Conservation (phyloP, 371 early-diverging fungal species). For the Mortierella sp. region DNA sequence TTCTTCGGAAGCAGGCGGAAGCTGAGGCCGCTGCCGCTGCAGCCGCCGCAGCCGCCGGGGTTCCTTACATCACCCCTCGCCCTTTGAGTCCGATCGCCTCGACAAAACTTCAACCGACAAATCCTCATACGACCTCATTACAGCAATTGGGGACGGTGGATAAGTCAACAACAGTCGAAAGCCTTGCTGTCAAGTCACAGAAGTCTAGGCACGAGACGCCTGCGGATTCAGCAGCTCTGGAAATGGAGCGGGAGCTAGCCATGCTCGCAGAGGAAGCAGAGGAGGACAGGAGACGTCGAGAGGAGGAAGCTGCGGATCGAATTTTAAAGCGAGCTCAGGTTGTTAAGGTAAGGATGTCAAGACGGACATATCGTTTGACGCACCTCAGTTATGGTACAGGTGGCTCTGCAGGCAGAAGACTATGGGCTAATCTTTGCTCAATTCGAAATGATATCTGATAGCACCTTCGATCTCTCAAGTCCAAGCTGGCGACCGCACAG, state of each 20-base stretch:
- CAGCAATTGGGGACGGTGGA: slow-evolving; percentile 11
- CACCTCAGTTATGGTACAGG: background rate
- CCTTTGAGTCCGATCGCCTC: background rate
- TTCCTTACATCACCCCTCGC: background rate
- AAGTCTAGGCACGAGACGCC: slow-evolving; percentile 12
- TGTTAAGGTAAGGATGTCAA: slow-evolving; percentile 32
- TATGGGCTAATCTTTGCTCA: background rate
- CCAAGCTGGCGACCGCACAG: slow-evolving; percentile 43
- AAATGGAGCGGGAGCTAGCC: slow-evolving; percentile 50
- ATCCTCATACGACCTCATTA: background rate
- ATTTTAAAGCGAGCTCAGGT: slow-evolving; percentile 49
- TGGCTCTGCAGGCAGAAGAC: background rate
- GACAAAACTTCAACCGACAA: background rate
- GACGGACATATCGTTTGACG: background rate
- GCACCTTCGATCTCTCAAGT: slow-evolving; percentile 49
- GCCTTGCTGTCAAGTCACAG: slow-evolving; percentile 14
- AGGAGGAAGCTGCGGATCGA: slow-evolving; percentile 47
- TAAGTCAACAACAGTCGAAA: slow-evolving; percentile 25
- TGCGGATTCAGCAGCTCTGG: slow-evolving; percentile 16
- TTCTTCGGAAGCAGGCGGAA: slow-evolving; percentile 50
- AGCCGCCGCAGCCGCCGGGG: slow-evolving; percentile 12
- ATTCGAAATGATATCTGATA: background rate
- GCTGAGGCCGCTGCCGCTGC: slow-evolving; percentile 42
- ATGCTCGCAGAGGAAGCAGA: slow-evolving; percentile 56
- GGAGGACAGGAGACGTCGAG: slow-evolving; percentile 37